phyloP scores from a whole-genome alignment of 768 basidiomycete genomes.

The Cyclocybe aegerita region DNA sequence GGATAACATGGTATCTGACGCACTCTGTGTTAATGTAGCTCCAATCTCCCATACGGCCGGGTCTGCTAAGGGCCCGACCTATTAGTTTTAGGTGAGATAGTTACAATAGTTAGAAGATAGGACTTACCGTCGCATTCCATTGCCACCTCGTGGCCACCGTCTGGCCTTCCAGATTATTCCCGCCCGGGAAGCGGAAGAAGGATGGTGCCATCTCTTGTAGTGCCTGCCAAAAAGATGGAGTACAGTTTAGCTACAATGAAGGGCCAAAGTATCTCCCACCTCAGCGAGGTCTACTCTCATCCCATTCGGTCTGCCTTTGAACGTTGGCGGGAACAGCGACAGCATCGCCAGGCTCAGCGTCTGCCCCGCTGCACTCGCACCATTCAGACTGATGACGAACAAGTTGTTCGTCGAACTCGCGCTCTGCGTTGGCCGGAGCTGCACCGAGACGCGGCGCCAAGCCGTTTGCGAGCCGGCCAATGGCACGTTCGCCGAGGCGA shows the following conservation, averaged over 20 bases:
- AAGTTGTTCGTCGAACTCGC: constrained; percentile 43
- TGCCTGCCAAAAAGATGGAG: constrained; percentile 30
- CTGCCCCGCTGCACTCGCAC: constrained; percentile 35
- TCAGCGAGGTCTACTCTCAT: constrained; percentile 61
- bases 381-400: constrained; percentile 55
- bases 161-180: constrained; percentile 68
- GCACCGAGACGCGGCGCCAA: constrained; percentile 49
- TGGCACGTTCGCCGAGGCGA: constrained; percentile 39
- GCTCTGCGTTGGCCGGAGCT: constrained; percentile 40
- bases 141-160: constrained; percentile 55
- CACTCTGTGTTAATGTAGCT: constrained; percentile 62
- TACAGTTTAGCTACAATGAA: background rate
- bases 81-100: background rate
- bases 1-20: constrained; percentile 10
- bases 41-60: constrained; percentile 56
- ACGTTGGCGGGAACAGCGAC: constrained; percentile 69
- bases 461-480: constrained; percentile 41
- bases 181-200: constrained; percentile 70
- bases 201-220: constrained; percentile 54
- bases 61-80: constrained; percentile 51
- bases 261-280: too few relatives aligned
- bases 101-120: background rate
- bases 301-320: constrained; percentile 58
- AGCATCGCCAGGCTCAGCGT: constrained; percentile 59
- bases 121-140: constrained; percentile 59